Evolutionary conservation across 352 stramenopile species (phyloP).

Genomic region (Globisporangium cystogenes): DNA sequence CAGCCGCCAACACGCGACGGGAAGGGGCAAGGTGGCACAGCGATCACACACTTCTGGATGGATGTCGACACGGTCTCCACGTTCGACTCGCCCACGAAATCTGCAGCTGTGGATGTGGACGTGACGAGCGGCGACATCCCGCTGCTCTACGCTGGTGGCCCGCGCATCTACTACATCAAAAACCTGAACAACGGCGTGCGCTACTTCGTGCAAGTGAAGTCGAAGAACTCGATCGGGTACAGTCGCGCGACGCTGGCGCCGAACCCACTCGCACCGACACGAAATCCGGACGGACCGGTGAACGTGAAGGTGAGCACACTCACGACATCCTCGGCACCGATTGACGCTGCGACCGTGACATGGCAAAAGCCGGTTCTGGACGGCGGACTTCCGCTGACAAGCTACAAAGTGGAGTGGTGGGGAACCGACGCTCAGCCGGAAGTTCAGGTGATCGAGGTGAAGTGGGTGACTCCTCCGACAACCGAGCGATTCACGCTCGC

Average conservation of each 20-base stretch:
- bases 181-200: conserved; percentile 60
- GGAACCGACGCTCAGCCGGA: conserved; percentile 38
- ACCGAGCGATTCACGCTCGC: conserved; percentile 56
- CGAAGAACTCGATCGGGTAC: conserved; percentile 62
- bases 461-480: conserved; percentile 62
- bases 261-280: conserved; percentile 46
- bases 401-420: conserved; percentile 86
- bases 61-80: conserved; percentile 67
- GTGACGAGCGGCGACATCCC: conserved; percentile 23
- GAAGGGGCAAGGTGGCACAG: conserved; percentile 29
- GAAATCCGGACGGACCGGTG: conserved; percentile 33
- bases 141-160: conserved; percentile 52
- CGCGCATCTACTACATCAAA: conserved; percentile 64
- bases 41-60: conserved; percentile 57
- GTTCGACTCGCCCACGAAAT: conserved; percentile 57
- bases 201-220: conserved; percentile 87
- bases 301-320: conserved; percentile 62
- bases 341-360: conserved; percentile 48
- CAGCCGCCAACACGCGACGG: conserved; percentile 64
- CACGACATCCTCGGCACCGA: conserved; percentile 35
- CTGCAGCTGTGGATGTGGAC: conserved; percentile 31
- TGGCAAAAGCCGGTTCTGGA: conserved; percentile 62
- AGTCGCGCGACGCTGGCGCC: conserved; percentile 58
- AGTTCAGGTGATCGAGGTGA: conserved; percentile 84
- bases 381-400: conserved; percentile 58